Conservation (phyloP, 2,329 filamentous ascomycete species). For the Diplodia sapinea region DNA sequence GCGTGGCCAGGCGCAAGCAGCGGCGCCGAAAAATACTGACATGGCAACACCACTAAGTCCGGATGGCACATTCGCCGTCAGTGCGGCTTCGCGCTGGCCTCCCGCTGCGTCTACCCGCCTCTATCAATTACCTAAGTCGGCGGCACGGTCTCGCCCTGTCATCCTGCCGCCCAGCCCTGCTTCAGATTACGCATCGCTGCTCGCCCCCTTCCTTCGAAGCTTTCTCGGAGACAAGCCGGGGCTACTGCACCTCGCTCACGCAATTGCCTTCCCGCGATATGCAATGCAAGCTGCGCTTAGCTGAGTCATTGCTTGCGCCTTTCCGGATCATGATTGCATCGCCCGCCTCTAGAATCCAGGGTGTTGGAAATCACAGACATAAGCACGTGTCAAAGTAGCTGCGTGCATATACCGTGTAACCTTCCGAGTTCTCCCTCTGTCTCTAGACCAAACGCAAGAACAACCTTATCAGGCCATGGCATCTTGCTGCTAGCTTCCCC, state of each 20-base stretch:
- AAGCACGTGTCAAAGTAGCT: not conserved
- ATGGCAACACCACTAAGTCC: not conserved
- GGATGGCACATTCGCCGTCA: not conserved
- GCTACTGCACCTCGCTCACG: constrained; percentile 7
- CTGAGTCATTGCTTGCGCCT: constrained; percentile 6
- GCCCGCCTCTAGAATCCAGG: constrained; percentile 10
- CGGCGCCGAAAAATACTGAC: not conserved
- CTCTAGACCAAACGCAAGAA: not conserved
- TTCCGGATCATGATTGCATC: not conserved
- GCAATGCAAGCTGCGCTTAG: constrained; percentile 8
- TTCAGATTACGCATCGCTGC: not conserved
- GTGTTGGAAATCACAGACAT: constrained; percentile 18
- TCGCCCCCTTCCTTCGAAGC: not conserved
- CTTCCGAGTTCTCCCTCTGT: constrained; percentile 9
- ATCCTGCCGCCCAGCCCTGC: not conserved
- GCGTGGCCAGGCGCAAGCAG: not conserved
- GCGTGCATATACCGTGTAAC: not conserved
- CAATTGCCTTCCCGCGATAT: not conserved
- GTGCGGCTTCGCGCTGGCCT: constrained; percentile 1
- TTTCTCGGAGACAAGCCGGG: constrained; percentile 20
- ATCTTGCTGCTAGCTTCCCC: not conserved
- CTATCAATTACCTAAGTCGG: constrained; percentile 23
- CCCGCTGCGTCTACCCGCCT: not conserved
- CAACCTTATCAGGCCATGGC: not conserved
- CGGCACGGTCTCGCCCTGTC: not conserved